Conservation (phyloP, 257 asterid species). For the Penstemon davidsonii region DNA sequence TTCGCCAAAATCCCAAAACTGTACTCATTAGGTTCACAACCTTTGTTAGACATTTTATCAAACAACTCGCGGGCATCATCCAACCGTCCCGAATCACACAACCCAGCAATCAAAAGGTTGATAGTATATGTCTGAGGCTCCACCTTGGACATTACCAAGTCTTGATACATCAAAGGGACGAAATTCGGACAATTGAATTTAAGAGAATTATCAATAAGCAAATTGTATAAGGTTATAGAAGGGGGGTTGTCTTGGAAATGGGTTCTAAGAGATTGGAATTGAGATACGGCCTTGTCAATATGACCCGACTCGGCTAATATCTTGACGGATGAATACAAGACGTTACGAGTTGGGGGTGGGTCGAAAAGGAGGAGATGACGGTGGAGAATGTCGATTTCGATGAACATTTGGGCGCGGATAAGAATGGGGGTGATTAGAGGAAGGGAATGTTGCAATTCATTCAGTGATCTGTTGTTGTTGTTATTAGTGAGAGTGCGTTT, state of each 20-base stretch:
- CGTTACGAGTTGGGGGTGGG: conserved; percentile 21
- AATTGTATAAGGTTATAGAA: conserved; percentile 53
- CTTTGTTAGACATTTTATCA: conserved; percentile 71
- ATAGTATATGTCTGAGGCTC: conserved; percentile 68
- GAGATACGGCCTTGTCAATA: conserved; percentile 51
- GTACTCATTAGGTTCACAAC: conserved; percentile 72
- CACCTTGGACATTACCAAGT: conserved; percentile 61
- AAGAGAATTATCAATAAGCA: conserved; percentile 51
- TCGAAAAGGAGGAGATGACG: conserved; percentile 43
- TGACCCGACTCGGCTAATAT: conserved; percentile 51
- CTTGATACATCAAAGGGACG: conserved; percentile 65
- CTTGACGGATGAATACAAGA: conserved; percentile 47
- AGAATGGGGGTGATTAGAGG: conserved; percentile 66
- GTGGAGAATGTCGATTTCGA: conserved; percentile 62
- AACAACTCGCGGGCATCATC: conserved; percentile 74
- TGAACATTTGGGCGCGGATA: conserved; percentile 59
- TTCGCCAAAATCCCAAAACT: conserved; percentile 76
- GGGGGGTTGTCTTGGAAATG: conserved; percentile 53
- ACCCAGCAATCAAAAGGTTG: conserved; percentile 62
- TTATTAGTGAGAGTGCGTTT: conserved; percentile 43
- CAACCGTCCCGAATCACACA: conserved; percentile 64
- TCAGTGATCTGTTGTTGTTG: conserved; percentile 6
- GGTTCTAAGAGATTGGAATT: conserved; percentile 61
- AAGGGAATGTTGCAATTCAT: conserved; percentile 32
- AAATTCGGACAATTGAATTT: conserved; percentile 28